phyloP scores from a whole-genome alignment of 73 alveolate genomes.

The Breviolum minutum region DNA sequence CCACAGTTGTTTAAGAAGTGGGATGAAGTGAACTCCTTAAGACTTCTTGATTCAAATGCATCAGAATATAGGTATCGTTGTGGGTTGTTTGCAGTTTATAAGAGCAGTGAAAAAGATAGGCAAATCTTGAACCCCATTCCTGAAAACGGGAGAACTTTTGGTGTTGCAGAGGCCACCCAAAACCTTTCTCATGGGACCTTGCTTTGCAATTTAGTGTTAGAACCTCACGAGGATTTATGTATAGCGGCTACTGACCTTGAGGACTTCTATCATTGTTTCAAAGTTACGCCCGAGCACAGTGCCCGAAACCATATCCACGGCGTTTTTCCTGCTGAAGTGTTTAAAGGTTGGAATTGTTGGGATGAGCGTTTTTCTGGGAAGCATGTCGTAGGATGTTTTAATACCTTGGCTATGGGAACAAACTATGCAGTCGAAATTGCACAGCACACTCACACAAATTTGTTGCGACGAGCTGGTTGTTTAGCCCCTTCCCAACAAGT shows the following conservation, averaged over 20 bases:
- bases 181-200: not conserved
- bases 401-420: slow-evolving; percentile 30
- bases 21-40: too few species aligned
- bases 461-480: not conserved
- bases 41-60: too few species aligned
- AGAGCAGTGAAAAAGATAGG: not conserved
- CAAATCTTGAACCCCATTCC: too few species aligned
- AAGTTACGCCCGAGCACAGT: not conserved
- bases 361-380: too few species aligned
- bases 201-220: not conserved
- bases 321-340: not conserved
- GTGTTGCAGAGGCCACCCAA: not conserved
- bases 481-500: not conserved
- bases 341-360: not conserved
- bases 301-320: slow-evolving; percentile 36
- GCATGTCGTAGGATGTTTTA: slow-evolving; percentile 12
- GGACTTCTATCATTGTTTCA: slow-evolving; percentile 3
- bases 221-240: not conserved
- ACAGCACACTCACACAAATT: not conserved
- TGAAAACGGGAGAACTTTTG: not conserved
- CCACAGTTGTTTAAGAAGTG: too few species aligned
- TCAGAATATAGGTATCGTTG: too few species aligned
- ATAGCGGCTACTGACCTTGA: not conserved
- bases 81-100: slow-evolving; percentile 4
- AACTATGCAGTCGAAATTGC: slow-evolving; percentile 36